phyloP scores from a whole-genome alignment of 306 rosid species.

The Glycyrrhiza uralensis region DNA sequence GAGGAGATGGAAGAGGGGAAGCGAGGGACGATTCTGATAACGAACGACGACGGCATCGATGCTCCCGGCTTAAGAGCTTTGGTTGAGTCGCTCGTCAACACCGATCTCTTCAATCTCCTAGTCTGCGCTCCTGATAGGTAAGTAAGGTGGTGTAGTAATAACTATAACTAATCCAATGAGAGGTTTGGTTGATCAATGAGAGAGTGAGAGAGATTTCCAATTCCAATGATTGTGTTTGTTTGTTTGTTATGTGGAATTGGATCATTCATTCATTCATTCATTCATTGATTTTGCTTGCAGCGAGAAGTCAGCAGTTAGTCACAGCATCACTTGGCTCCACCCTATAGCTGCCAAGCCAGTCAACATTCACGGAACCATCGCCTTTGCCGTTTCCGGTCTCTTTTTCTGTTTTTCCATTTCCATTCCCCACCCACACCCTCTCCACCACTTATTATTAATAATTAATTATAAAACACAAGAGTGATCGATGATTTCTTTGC shows the following conservation, averaged over 20 bases:
- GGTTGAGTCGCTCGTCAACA: slow-evolving; percentile 65
- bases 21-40: slow-evolving; percentile 58
- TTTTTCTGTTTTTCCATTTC: neutral
- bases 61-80: slow-evolving; percentile 83
- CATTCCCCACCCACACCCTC: neutral
- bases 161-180: too few species aligned
- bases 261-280: neutral
- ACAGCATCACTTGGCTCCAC: slow-evolving; percentile 69
- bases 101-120: slow-evolving; percentile 54
- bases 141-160: too few species aligned
- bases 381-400: slow-evolving; percentile 70
- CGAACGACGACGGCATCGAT: slow-evolving; percentile 96
- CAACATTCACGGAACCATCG: slow-evolving; percentile 62
- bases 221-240: too few species aligned
- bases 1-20: slow-evolving; percentile 43
- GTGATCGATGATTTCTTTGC: too few species aligned
- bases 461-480: too few species aligned
- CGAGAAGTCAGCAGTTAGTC: slow-evolving; percentile 84
- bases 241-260: too few species aligned
- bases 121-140: slow-evolving; percentile 93
- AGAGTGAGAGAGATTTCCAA: too few species aligned
- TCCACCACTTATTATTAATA: too few species aligned
- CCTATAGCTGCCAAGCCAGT: slow-evolving; percentile 65
- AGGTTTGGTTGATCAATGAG: too few species aligned
- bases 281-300: slow-evolving; percentile 29